phyloP scores from a whole-genome alignment of 1,284 basidiomycete species.

The Lignosus rhinocerotis region DNA sequence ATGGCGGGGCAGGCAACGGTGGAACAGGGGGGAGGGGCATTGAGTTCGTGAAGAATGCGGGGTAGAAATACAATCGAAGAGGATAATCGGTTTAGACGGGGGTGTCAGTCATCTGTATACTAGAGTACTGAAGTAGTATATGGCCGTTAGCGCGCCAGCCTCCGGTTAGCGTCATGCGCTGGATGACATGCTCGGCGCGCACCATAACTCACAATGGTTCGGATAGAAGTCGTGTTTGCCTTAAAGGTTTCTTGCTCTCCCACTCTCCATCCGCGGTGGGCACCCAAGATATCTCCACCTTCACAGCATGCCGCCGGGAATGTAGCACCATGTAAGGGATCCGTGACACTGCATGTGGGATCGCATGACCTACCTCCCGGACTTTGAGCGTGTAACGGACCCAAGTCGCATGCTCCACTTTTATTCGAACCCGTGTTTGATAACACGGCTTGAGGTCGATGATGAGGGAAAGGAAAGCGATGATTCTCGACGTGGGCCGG shows the following conservation, averaged over 20 bases:
- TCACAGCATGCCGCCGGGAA: too few relatives aligned
- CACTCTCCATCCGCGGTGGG: too few relatives aligned
- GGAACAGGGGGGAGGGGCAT: neutral
- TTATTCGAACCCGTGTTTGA: neutral
- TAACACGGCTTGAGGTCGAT: too few relatives aligned
- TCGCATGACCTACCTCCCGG: neutral
- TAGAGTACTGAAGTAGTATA: conserved; percentile 1
- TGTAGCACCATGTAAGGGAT: too few relatives aligned
- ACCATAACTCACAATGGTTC: conserved; percentile 7
- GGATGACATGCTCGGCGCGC: conserved; percentile 7
- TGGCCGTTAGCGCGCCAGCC: conserved; percentile 8
- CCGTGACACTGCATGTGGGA: too few relatives aligned
- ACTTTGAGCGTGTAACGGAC: neutral
- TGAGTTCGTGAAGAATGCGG: neutral
- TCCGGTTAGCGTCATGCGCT: neutral
- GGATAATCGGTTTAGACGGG: conserved; percentile 18
- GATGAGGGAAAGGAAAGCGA: neutral
- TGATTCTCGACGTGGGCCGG: too few relatives aligned
- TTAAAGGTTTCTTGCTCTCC: neutral
- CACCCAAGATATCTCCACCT: too few relatives aligned
- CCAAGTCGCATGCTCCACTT: neutral
- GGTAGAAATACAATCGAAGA: conserved; percentile 14
- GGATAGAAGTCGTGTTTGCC: conserved; percentile 10
- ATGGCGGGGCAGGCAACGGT: conserved; percentile 1
- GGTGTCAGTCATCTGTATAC: neutral